Conservation (phyloP, 202 grass and related monocot genomes). For the Zizania palustris region DNA sequence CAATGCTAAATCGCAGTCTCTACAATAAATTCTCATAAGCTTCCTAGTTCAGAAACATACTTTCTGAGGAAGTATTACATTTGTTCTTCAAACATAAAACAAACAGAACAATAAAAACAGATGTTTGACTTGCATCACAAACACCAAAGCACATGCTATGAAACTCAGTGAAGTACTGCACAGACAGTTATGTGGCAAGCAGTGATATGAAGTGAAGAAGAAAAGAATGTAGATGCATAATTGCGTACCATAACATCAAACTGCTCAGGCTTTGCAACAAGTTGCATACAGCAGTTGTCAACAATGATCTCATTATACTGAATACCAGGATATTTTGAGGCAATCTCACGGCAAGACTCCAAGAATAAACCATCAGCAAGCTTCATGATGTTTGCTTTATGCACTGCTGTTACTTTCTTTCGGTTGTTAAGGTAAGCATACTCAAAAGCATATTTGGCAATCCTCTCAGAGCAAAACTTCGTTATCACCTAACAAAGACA, state of each 20-base stretch:
- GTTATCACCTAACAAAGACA: constrained; percentile 80
- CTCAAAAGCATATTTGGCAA: constrained; percentile 88
- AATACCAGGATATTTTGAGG: constrained; percentile 80
- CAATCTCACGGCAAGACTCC: constrained; percentile 84
- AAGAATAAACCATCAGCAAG: constrained; percentile 91
- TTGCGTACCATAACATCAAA: constrained; percentile 99
- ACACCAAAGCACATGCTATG: background rate
- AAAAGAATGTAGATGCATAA: constrained; percentile 29
- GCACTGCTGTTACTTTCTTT: constrained; percentile 91
- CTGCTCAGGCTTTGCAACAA: constrained; percentile 85
- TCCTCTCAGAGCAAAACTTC: constrained; percentile 87
- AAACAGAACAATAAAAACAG: constrained; percentile 7
- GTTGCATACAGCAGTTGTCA: constrained; percentile 92
- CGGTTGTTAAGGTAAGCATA: constrained; percentile 87
- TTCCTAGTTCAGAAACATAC: constrained; percentile 10
- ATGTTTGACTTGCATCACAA: background rate
- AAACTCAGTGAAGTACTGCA: constrained; percentile 15
- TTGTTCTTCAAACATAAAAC: background rate
- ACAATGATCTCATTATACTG: constrained; percentile 92
- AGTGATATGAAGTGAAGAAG: background rate
- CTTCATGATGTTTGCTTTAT: constrained; percentile 96
- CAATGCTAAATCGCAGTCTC: background rate
- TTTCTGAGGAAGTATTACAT: background rate
- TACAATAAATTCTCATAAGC: background rate
- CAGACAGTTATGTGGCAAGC: background rate